These are phyloP conservation scores for Lentinula boryana DNA, from an alignment of 768 basidiomycete genomes.

Conservation along the genomic window DNA sequence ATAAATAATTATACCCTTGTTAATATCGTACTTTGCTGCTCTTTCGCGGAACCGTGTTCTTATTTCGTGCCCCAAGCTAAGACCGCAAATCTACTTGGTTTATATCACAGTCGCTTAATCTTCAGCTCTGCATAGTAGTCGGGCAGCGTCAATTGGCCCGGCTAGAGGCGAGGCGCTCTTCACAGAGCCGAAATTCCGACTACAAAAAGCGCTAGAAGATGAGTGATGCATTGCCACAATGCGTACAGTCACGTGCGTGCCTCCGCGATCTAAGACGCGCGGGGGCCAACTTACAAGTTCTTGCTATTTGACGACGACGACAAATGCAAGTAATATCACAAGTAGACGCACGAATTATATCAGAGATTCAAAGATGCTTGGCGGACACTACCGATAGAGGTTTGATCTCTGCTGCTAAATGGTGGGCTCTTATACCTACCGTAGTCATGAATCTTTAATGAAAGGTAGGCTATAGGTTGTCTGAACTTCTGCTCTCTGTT, in stretches of 20 bases:
- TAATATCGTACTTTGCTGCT: background rate
- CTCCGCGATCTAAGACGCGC: no score
- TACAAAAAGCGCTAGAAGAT: no score
- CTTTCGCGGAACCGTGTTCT: no score
- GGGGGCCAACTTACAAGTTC: background rate
- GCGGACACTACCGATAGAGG: background rate
- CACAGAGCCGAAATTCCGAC: no score
- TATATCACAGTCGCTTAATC: no score
- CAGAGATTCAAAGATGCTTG: constrained; percentile 1
- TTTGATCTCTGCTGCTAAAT: background rate
- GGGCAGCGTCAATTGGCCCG: no score
- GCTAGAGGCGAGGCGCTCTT: no score
- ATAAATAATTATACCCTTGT: background rate
- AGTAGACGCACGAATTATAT: background rate
- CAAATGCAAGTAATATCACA: background rate
- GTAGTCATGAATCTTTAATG: background rate
- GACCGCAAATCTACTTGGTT: no score
- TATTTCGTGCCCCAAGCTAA: no score
- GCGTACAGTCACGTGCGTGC: no score
- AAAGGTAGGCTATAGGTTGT: constrained; percentile 1
- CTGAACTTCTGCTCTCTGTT: constrained; percentile 1
- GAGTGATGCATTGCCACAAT: no score
- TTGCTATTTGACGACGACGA: background rate
- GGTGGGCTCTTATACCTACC: background rate
- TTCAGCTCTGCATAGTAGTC: no score